phyloP scores from a whole-genome alignment of 1,139 yeast species.

The Pichia sp. region DNA sequence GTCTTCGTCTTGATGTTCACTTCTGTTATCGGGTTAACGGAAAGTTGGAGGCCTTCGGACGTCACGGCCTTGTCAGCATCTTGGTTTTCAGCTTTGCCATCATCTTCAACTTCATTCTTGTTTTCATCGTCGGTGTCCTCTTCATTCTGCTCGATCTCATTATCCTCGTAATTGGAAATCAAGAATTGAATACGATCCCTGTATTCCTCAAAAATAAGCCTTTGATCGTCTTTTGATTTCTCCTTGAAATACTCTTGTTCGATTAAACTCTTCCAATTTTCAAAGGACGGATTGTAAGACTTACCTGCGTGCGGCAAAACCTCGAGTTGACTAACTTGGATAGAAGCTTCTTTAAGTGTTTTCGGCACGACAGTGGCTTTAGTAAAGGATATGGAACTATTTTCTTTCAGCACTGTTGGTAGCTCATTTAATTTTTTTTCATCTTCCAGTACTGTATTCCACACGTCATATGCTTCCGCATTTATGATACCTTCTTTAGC shows the following conservation, averaged over 20 bases:
- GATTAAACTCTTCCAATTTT: slow-evolving; percentile 75
- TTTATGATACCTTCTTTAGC: slow-evolving; percentile 59
- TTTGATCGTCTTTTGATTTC: slow-evolving; percentile 60
- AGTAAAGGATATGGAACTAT: slow-evolving; percentile 47
- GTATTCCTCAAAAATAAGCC: slow-evolving; percentile 56
- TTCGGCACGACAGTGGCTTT: slow-evolving; percentile 50
- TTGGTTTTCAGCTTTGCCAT: slow-evolving; percentile 21
- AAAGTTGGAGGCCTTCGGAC: slow-evolving; percentile 38
- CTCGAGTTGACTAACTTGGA: slow-evolving; percentile 45
- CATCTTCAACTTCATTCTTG: slow-evolving; percentile 32
- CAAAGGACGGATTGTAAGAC: slow-evolving; percentile 87
- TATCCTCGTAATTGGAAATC: slow-evolving; percentile 57
- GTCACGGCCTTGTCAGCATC: slow-evolving; percentile 15
- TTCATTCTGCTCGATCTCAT: slow-evolving; percentile 39
- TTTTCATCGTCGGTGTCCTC: slow-evolving; percentile 41
- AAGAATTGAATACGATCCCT: slow-evolving; percentile 59
- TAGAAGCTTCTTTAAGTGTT: slow-evolving; percentile 54
- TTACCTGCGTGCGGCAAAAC: slow-evolving; percentile 74
- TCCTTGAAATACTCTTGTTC: slow-evolving; percentile 64
- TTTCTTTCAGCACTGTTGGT: slow-evolving; percentile 40
- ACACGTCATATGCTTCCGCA: slow-evolving; percentile 55
- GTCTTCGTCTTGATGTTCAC: slow-evolving; percentile 71
- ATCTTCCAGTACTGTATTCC: slow-evolving; percentile 45
- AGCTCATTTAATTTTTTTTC: slow-evolving; percentile 28
- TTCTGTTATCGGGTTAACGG: slow-evolving; percentile 67